Conservation (phyloP, 2,329 filamentous ascomycete species). For the Fusarium subglutinans region DNA sequence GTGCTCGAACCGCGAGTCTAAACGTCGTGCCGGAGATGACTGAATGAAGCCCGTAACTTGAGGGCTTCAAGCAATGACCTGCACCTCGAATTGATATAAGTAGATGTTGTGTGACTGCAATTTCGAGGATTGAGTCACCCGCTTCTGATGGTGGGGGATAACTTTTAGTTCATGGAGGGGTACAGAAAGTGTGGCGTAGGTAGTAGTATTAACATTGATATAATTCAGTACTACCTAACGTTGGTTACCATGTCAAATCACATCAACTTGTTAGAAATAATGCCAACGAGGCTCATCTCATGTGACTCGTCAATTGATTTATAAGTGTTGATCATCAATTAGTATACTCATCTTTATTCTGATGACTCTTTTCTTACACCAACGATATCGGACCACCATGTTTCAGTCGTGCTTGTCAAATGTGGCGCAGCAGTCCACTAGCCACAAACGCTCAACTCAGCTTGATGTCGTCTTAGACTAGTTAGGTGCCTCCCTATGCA, state of each 20-base stretch:
- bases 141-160: constrained; percentile 22
- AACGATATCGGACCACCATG: constrained; percentile 5
- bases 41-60: constrained; percentile 49
- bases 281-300: not conserved
- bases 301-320: not conserved
- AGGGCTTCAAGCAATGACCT: constrained; percentile 47
- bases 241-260: not conserved
- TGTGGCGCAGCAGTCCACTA: not conserved
- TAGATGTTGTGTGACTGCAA: constrained; percentile 29
- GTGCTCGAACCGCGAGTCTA: constrained; percentile 63
- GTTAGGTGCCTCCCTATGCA: not conserved
- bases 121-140: constrained; percentile 42
- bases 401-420: not conserved
- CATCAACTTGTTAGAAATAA: not conserved
- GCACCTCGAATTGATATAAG: constrained; percentile 32
- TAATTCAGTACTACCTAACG: not conserved
- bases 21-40: constrained; percentile 55
- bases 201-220: not conserved
- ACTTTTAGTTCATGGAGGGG: constrained; percentile 39
- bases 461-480: constrained; percentile 19
- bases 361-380: not conserved
- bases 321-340: not conserved
- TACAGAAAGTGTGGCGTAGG: constrained; percentile 17
- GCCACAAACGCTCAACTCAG: not conserved
- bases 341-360: not conserved